A percentile compares a stretch with the other conserved stretches of the same genome.
Evolutionary conservation across 805 yeast species (phyloP).

Genomic region (Candida patagonica): DNA sequence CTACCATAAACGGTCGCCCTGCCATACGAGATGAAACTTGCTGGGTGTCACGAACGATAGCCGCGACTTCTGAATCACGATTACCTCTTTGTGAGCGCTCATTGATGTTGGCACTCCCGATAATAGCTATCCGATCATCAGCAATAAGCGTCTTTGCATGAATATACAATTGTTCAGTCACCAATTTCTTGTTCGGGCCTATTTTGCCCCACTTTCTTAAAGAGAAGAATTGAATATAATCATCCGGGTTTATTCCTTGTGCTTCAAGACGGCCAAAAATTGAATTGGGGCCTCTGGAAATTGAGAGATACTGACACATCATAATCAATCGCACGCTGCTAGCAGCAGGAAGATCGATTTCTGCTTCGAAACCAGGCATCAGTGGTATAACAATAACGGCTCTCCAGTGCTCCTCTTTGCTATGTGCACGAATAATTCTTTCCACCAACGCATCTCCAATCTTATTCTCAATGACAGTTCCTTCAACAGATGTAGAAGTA

Average conservation of each 20-base stretch:
- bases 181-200: conserved; percentile 63
- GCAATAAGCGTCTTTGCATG: conserved; percentile 90
- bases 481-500: conserved; percentile 71
- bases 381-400: conserved; percentile 88
- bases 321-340: conserved; percentile 91
- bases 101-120: conserved; percentile 95
- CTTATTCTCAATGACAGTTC: conserved; percentile 71
- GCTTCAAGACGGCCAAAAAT: conserved; percentile 74
- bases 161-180: conserved; percentile 85
- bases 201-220: conserved; percentile 92
- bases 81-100: conserved; percentile 93
- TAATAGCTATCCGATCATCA: conserved; percentile 87
- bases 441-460: conserved; percentile 98
- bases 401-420: conserved; percentile 70
- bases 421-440: conserved; percentile 81
- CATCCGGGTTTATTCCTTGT: conserved; percentile 77
- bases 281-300: conserved; percentile 80
- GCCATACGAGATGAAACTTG: conserved; percentile 55
- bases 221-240: conserved; percentile 85
- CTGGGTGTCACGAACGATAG: conserved; percentile 75
- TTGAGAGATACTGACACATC: conserved; percentile 93
- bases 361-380: conserved; percentile 90
- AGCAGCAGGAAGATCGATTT: conserved; percentile 89
- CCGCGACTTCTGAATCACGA: conserved; percentile 92
- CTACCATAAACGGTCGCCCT: conserved; percentile 73